phyloP scores from a whole-genome alignment of 2,329 filamentous ascomycete genomes.

The Fusarium keratoplasticum region DNA sequence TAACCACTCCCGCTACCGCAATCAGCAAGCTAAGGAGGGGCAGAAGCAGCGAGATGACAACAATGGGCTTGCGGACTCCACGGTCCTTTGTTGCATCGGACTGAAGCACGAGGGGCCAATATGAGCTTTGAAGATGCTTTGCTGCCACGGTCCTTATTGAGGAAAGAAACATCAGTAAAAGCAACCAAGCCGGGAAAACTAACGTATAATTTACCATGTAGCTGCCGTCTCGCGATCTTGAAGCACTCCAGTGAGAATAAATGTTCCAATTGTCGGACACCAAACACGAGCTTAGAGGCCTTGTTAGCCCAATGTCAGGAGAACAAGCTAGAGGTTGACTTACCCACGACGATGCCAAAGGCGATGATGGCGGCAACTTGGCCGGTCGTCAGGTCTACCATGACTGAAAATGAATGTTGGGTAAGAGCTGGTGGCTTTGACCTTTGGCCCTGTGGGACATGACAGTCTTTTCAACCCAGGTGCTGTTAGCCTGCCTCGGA shows the following conservation, averaged over 20 bases:
- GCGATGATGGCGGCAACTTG: not conserved
- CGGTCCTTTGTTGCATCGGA: constrained; percentile 13
- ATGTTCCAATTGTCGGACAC: constrained; percentile 10
- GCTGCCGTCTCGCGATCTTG: constrained; percentile 11
- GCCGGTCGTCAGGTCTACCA: not conserved
- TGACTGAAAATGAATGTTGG: not conserved
- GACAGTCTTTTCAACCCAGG: not conserved
- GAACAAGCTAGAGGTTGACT: not conserved
- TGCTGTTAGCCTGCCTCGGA: not conserved
- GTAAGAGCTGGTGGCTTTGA: not conserved
- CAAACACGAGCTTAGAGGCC: constrained; percentile 9
- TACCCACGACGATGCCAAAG: not conserved
- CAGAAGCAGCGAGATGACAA: not conserved
- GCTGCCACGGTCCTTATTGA: constrained; percentile 8
- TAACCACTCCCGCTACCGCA: constrained; percentile 15
- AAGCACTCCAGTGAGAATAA: constrained; percentile 10
- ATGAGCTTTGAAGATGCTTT: constrained; percentile 12
- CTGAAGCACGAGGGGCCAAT: constrained; percentile 16
- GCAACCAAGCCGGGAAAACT: not conserved
- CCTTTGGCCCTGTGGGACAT: not conserved
- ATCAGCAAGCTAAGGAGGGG: constrained; percentile 3
- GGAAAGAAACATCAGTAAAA: not conserved
- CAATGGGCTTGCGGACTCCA: constrained; percentile 8
- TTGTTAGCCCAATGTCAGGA: not conserved
- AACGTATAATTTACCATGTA: constrained; percentile 5